A percentile compares a stretch with the other conserved stretches of the same genome.
Conservation (phyloP, 2,329 filamentous ascomycete genomes). For the Aspergillus fructus region DNA sequence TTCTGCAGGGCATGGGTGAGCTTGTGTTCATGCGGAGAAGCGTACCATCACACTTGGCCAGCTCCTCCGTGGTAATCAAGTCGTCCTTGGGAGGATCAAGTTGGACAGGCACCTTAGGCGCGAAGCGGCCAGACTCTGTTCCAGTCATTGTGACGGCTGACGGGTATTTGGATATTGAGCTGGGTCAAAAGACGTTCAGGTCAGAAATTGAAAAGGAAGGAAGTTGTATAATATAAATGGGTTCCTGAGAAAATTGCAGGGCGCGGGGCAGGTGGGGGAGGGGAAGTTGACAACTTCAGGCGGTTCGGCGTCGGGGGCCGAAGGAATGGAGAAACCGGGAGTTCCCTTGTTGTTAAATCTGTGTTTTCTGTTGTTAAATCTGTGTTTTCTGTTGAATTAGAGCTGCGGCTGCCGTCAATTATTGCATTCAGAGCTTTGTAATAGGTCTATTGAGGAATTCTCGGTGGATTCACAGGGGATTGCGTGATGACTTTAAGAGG, state of each 20-base stretch:
- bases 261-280: conserved; percentile 28
- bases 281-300: conserved; percentile 1
- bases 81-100: conserved; percentile 86
- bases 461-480: background rate
- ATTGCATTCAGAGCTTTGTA: background rate
- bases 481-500: background rate
- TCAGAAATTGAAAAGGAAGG: background rate
- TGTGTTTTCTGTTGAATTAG: background rate
- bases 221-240: background rate
- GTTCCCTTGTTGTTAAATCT: background rate
- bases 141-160: conserved; percentile 27
- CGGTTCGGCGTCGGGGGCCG: conserved; percentile 14
- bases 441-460: background rate
- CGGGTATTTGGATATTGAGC: background rate
- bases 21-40: conserved; percentile 12
- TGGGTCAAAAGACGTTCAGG: background rate
- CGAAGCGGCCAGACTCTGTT: conserved; percentile 38
- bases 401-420: background rate
- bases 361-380: background rate
- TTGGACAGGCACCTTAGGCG: conserved; percentile 45
- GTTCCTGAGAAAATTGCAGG: conserved; percentile 7
- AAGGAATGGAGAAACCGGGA: conserved; percentile 13
- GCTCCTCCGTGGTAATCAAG: conserved; percentile 74
- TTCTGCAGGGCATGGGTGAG: background rate
- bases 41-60: conserved; percentile 81